Conservation (phyloP, 2,329 filamentous ascomycete genomes). For the Conoideocrella luteorostrata region DNA sequence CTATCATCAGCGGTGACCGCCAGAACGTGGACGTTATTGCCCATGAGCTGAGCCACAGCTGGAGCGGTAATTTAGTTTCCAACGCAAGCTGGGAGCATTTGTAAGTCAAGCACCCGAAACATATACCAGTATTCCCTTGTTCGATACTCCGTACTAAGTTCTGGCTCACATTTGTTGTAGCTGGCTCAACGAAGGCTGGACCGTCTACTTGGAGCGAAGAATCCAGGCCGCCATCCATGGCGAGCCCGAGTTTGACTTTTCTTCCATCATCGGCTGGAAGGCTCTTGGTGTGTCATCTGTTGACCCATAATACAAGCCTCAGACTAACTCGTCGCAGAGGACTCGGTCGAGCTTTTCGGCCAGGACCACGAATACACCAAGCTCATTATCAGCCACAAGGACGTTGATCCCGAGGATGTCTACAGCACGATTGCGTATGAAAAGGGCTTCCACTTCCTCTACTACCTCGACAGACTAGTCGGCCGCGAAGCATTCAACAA, state of each 20-base stretch:
- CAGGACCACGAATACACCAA: slow-evolving; percentile 89
- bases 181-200: slow-evolving; percentile 80
- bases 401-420: slow-evolving; percentile 89
- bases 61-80: slow-evolving; percentile 82
- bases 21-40: slow-evolving; percentile 96
- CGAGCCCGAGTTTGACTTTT: slow-evolving; percentile 83
- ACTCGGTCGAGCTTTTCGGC: slow-evolving; percentile 72
- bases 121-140: neutral
- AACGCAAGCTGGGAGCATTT: slow-evolving; percentile 78
- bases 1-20: slow-evolving; percentile 82
- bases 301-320: neutral
- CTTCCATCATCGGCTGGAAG: slow-evolving; percentile 94
- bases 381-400: slow-evolving; percentile 78
- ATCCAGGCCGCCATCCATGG: slow-evolving; percentile 74
- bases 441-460: slow-evolving; percentile 93
- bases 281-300: slow-evolving; percentile 59
- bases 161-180: slow-evolving; percentile 24
- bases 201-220: slow-evolving; percentile 85
- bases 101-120: slow-evolving; percentile 32
- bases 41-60: slow-evolving; percentile 70
- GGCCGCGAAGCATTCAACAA: slow-evolving; percentile 84
- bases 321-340: slow-evolving; percentile 42
- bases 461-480: slow-evolving; percentile 79
- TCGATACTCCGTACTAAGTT: neutral
- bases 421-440: slow-evolving; percentile 93